Base-by-base conservation (phyloP, 768 basidiomycete genomes). In the Termitomyces sp. region DNA sequence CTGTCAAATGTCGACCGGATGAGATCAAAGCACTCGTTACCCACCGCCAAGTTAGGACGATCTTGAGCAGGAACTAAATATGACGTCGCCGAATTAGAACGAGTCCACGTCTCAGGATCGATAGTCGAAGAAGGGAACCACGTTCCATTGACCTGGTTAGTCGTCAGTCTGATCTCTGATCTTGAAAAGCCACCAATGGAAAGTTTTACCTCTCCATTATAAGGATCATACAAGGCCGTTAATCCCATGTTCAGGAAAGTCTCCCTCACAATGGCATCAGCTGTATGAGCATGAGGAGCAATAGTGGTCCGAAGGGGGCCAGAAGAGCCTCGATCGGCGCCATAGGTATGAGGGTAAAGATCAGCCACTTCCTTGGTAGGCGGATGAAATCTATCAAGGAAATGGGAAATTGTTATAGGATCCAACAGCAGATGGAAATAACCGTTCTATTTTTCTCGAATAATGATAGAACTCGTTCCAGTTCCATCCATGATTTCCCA, bases 401-500 rank as follows among this genome's bases (percentile, higher is more conserved):
- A 29, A 29, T 46, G 35, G 43, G 21, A 54, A 53, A 19, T 19
- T 31, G 17, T 5, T 35, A 23, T 5, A n/a, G 10, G 17, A 17
- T 8, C 34, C 25, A 34, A n/a, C 7, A 57, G 17, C 7, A 47
- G 19, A 3, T 23, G 27, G 25, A 29, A 29, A 57, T 47, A 2
- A 80, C 78, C 62, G 75, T 61, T 76, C 75, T 8, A 69, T 63
- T 51, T 69, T 73, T 57, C 67, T 68, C 5, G 69, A 71, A 57
- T 77, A 77, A 46, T 74, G 72, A 8, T 67, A 53, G 52, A 72
- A 77, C 19, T 74, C 71, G 0, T 70, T 63, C 79, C 78, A 83
- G 60, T 81, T 82, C 82, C 82, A 84, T 5, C 81, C 82, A 1
- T 72, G 70, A 56, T 83, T 83, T 6, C 82, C 82, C n/a, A 84